phyloP scores from a whole-genome alignment of 2,329 filamentous ascomycete genomes.

The Diatrype stigma region DNA sequence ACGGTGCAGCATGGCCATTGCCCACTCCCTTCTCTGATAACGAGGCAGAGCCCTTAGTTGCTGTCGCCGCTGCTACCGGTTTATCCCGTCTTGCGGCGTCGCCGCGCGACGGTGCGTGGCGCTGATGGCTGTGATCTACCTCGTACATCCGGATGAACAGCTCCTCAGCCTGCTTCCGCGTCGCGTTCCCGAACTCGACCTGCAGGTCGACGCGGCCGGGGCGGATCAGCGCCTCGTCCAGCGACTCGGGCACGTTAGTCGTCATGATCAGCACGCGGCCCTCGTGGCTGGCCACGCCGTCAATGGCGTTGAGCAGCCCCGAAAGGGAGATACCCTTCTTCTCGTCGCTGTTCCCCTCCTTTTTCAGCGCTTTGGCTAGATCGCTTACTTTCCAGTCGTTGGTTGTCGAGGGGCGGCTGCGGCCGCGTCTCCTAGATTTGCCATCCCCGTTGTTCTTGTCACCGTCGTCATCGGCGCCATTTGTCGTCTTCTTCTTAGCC shows the following conservation, averaged over 20 bases:
- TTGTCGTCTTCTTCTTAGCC: not conserved
- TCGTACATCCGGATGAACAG: constrained; percentile 61
- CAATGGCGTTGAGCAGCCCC: constrained; percentile 77
- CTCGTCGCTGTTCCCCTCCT: constrained; percentile 32
- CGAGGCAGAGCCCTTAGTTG: not conserved
- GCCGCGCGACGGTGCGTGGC: not conserved
- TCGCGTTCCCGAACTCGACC: constrained; percentile 59
- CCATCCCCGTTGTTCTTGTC: constrained; percentile 15
- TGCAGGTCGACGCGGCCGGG: constrained; percentile 70
- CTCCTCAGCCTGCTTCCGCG: constrained; percentile 48
- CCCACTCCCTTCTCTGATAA: not conserved
- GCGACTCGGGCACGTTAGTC: constrained; percentile 68
- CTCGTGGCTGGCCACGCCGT: constrained; percentile 76
- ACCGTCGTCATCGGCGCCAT: constrained; percentile 7
- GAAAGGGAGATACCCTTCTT: constrained; percentile 65
- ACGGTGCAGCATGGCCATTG: too few relatives aligned
- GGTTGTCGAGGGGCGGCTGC: not conserved
- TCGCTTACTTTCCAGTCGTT: constrained; percentile 36
- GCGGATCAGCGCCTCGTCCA: constrained; percentile 70
- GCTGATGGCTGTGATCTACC: constrained; percentile 28
- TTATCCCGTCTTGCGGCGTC: constrained; percentile 1
- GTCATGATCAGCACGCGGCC: constrained; percentile 80
- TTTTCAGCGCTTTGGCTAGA: constrained; percentile 40
- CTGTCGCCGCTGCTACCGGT: constrained; percentile 1
- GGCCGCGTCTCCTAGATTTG: too few relatives aligned